Evolutionary conservation across 371 early-diverging fungal genomes (phyloP).

Genomic region (Lichtheimia corymbifera): DNA sequence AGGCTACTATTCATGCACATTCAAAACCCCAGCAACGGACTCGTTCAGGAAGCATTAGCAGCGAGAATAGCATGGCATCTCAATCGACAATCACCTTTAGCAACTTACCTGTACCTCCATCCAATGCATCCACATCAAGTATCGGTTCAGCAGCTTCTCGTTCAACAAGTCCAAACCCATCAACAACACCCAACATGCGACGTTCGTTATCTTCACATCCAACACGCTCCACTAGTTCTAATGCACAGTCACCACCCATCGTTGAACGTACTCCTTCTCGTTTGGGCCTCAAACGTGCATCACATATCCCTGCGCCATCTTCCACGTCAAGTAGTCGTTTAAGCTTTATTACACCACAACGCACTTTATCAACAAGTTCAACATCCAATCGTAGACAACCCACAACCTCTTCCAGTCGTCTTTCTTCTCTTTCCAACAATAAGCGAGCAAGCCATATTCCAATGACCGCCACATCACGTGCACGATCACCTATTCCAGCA

Average conservation of each 20-base stretch:
- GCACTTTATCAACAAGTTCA: conserved; percentile 10
- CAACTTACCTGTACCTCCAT: conserved; percentile 21
- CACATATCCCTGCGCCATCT: conserved; percentile 49
- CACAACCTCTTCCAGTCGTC: conserved; percentile 5
- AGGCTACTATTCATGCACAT: too few relatives aligned
- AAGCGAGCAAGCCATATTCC: conserved; percentile 20
- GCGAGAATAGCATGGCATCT: conserved; percentile 45
- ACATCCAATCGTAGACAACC: conserved; percentile 1
- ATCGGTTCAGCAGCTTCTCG: conserved; percentile 7
- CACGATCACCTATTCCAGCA: conserved; percentile 9
- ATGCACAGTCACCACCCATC: conserved; percentile 19
- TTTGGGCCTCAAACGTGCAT: conserved; percentile 36
- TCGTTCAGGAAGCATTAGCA: conserved; percentile 44
- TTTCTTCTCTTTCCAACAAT: conserved; percentile 4
- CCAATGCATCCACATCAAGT: conserved; percentile 31
- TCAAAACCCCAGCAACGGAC: conserved; percentile 2
- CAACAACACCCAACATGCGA: conserved; percentile 9
- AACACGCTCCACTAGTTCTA: conserved; percentile 30
- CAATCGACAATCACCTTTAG: conserved; percentile 38
- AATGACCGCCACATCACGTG: conserved; percentile 10
- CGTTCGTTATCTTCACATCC: conserved; percentile 33
- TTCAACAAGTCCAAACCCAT: neutral
- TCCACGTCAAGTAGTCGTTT: neutral
- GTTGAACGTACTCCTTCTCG: conserved; percentile 5
- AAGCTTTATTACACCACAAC: conserved; percentile 7